Evolutionary conservation across 306 rosid genomes (phyloP), one percentile per base, ranked within the genome.

Genomic region (Sesbania bispinosa): DNA sequence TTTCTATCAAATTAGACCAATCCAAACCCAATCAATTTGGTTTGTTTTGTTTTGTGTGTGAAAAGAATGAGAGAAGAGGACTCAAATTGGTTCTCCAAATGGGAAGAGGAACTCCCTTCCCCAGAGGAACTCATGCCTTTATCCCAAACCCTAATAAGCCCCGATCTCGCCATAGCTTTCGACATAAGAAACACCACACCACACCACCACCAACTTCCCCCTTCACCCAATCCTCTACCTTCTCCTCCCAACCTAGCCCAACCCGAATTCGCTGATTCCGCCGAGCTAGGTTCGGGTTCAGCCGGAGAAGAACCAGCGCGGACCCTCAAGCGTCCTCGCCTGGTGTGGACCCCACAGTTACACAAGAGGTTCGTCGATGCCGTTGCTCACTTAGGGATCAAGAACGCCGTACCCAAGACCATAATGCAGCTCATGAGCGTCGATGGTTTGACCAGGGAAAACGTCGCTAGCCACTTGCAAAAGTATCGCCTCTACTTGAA

Each of bases 371-470:
- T 94, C 38, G 97, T 94, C 0, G 98, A 94, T 27, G 98, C 97
- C 3, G 98, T 94, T 10, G 97, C 96, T 1, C 98, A 94, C 76
- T 78, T 94, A 67, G 98, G 98, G 38, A 90, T 90, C 26, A 90
- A 93, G 79, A 94, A 90, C 75, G 98, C 98, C 4, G 98, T 94
- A 1, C 98, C 98, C 47, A 94, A 94, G 84, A 94, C 96, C 45
- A 94, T 94, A 89, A 94, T 94, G 98, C 98, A 94, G 97, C 92
- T 94, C 21, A 94, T 94, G 98, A 90, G 96, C 68, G 97, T 94
- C 3, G 98, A 94, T 14, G 98, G 98, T n/a, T 79, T 94, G 67
- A 94, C 98, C 7, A 45, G 98, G 2, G 98, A 94, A 67, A 94
- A 94, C 81, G 98, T 94, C 0, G 98, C 98, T 4, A 90, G 97